phyloP scores from a whole-genome alignment of 73 alveolate genomes.

The Paramecium primaurelia region DNA sequence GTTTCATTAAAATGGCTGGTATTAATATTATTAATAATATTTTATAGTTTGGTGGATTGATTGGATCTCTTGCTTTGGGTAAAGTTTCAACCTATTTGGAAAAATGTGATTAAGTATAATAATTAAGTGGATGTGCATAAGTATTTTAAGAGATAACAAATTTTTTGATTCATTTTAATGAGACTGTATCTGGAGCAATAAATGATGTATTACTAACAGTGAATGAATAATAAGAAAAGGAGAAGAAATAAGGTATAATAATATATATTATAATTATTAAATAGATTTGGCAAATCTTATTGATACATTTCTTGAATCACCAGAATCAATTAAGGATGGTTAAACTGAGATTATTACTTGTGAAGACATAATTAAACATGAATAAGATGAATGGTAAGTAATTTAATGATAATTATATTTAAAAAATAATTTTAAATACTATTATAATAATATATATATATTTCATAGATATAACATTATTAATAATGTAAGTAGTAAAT shows the following conservation, averaged over 20 bases:
- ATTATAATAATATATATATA: not conserved
- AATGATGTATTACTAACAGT: not conserved
- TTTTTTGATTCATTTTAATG: not conserved
- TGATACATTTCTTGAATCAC: not conserved
- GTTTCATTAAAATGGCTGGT: not conserved
- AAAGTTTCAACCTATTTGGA: not conserved
- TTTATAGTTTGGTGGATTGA: not conserved
- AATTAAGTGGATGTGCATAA: not conserved
- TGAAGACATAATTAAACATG: not conserved
- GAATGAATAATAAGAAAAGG: not conserved
- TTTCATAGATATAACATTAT: not conserved
- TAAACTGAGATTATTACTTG: not conserved
- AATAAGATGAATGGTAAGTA: not conserved
- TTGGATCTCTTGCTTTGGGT: constrained; percentile 16
- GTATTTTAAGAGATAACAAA: constrained; percentile 2
- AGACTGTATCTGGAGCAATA: not conserved
- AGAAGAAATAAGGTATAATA: not conserved
- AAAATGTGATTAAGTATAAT: constrained; percentile 13
- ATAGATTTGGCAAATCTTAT: not conserved
- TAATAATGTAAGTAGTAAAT: not conserved
- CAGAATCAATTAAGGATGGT: not conserved
- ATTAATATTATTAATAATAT: not conserved
- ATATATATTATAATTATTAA: not conserved
- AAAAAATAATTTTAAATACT: not conserved
- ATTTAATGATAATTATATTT: not conserved